Evolutionary conservation across 345 rosid genomes (phyloP).

Genomic region (Eucalyptus sp.): DNA sequence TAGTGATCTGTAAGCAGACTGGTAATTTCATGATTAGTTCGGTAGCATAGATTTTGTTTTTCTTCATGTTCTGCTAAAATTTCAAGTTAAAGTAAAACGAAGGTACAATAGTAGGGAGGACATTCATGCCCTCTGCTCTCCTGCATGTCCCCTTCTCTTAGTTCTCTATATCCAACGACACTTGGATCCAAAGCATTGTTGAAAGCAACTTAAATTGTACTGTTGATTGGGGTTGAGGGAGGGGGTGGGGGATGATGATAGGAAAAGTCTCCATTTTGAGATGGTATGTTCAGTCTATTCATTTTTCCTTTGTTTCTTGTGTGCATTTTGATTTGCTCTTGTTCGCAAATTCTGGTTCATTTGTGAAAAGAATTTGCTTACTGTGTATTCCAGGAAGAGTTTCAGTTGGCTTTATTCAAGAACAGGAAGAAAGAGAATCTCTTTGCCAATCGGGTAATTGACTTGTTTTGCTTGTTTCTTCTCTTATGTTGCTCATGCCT

Average conservation of each 20-base stretch:
- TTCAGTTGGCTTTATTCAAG: slow-evolving; percentile 89
- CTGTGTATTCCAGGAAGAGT: slow-evolving; percentile 67
- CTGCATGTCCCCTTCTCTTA: not conserved
- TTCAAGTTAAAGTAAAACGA: not conserved
- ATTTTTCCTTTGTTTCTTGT: not conserved
- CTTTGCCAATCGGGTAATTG: slow-evolving; percentile 80
- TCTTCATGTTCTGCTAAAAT: not conserved
- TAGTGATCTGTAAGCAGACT: not conserved
- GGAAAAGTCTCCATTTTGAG: not conserved
- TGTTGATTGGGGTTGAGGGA: not conserved
- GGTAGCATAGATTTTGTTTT: not conserved
- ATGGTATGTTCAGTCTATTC: not conserved
- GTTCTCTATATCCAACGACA: not conserved
- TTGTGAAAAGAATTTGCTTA: not conserved
- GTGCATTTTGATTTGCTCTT: not conserved
- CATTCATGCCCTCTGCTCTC: not conserved
- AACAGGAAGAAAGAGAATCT: slow-evolving; percentile 84
- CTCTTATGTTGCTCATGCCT: not conserved
- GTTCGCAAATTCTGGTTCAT: not conserved
- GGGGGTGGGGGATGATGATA: not conserved
- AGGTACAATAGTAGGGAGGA: not conserved
- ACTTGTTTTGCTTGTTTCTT: not conserved
- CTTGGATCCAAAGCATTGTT: not conserved
- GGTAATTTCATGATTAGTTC: not conserved
- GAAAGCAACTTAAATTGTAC: not conserved